These are phyloP conservation scores for Debaryomyces coudertii DNA, from an alignment of 1,139 yeast genomes.

Conservation along the genomic window DNA sequence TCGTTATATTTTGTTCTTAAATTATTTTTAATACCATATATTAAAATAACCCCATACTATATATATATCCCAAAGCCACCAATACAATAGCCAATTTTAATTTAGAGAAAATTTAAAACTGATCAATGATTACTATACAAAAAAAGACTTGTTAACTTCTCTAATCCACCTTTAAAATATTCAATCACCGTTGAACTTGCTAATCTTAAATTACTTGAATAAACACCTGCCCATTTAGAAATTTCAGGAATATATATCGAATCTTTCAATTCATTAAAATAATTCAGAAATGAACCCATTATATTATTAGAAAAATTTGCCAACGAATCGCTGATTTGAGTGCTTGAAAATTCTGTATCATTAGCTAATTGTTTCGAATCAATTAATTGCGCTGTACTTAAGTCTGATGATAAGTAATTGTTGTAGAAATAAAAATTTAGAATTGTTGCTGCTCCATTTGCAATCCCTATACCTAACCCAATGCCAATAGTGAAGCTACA, in stretches of 20 bases:
- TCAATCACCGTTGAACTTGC: conserved; percentile 29
- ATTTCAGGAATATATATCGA: conserved; percentile 11
- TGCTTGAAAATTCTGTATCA: not conserved
- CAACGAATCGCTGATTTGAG: conserved; percentile 4
- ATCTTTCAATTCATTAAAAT: conserved; percentile 8
- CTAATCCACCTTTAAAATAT: conserved; percentile 31
- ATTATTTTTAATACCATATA: not conserved
- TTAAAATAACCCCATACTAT: conserved; percentile 2
- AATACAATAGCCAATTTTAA: conserved; percentile 1
- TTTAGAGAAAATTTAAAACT: conserved; percentile 1
- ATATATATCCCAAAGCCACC: conserved; percentile 3
- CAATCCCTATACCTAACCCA: conserved; percentile 37
- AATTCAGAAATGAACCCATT: conserved; percentile 2
- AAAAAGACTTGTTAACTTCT: conserved; percentile 22
- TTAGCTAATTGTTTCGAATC: conserved; percentile 4
- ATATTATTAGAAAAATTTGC: not conserved
- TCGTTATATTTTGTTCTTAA: conserved; percentile 37
- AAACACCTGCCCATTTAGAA: conserved; percentile 13
- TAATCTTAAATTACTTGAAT: conserved; percentile 14
- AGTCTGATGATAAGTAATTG: conserved; percentile 4
- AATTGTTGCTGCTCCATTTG: conserved; percentile 26
- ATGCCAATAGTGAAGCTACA: conserved; percentile 40
- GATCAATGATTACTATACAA: conserved; percentile 10
- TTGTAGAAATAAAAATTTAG: conserved; percentile 11
- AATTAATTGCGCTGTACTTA: not conserved